Base-by-base conservation (phyloP, 495 filamentous ascomycete species). In the Tuber aestivum region DNA sequence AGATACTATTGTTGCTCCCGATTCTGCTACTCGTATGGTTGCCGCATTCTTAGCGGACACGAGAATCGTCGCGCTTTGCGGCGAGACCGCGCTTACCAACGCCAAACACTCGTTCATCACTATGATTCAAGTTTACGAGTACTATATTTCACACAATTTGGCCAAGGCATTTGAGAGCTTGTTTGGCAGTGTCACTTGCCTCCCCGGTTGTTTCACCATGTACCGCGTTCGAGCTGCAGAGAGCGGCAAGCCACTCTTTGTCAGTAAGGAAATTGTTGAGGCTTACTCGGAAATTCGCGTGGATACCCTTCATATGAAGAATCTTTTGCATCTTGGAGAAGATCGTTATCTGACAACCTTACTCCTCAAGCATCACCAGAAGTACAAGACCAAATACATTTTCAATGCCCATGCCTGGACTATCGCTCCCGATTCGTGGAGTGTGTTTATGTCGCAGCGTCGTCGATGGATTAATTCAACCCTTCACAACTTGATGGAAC, bases 391-490 rank as follows among this genome's bases (percentile, higher is more conserved):
- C 72, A 99, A 99, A 87, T 99, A 96, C 83, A 93, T 95, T 82
- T 94, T 93, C 87, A 86, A 87, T 70, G 93, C 94, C 27, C 92
- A 97, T 83, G 95, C 95, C 23, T 97, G 93, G 92, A 99, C 95
- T 16, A 92, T 97, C 77, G 95, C 95, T 20, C 95, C 95, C 1
- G 96, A 98, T 80, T 92, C 90, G 76, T 98, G 93, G 91, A 86
- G 87, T 37, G 93, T 99, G 68, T 97, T 99, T 88, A 87, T 99
- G 81, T 99, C 95, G 16, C 95, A 99, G 84, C 94, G 95, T 85
- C 94, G 95, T 85, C 91, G 95, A 82, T 99, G 95, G 95, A 99
- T 99, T 85, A 99, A 99, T 86, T 97, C 95, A 42, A 99, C 95
- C 3, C 92, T 99, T 35, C 95, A 99, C 87, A 99, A 99, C 84